Evolutionary conservation across 2,329 filamentous ascomycete species (phyloP), one percentile per base, ranked within the genome.

Genomic region (Setomelanomma holmii): DNA sequence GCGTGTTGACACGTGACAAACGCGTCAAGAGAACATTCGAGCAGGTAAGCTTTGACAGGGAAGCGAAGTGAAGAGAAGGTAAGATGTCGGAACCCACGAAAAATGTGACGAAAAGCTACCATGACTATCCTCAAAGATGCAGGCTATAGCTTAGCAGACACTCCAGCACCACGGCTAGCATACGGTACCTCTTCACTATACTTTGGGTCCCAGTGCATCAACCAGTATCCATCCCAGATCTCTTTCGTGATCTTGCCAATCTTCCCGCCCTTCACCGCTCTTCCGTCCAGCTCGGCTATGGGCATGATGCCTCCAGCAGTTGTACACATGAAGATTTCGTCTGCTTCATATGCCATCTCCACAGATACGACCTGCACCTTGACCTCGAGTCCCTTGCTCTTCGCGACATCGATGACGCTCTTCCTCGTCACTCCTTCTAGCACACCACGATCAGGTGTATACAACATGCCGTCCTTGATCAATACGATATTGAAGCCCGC

Each of bases 221-320:
- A 72, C 80, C 80, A 83, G 57, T 83, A 83, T 1, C 57, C 65
- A 67, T 82, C 80, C 79, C 80, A 82, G 19, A 83, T 81, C 44
- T 62, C 71, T 64, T 68, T 75, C 0, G 81, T 82, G 11, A 82
- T 63, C 1, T 76, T 71, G 0, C 81, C 80, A 21, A 82, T 49
- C 58, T 76, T 73, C 0, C 79, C 80, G 47, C 69, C 69, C 2
- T 70, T 72, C 0, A 83, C 66, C 0, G 72, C 69, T 45, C 73
- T 56, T 0, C 75, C 79, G 58, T 83, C 81, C 2, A 83, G 64
- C 0, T 46, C 53, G 0, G 78, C 81, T 21, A 83, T 81, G 0
- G 80, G 80, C 80, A 83, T 83, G 16, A 83, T 75, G 0, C 81
- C 81, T 1, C 81, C 81, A 0, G 81, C 80, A 12, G 81, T 83